Percentiles rank a stretch among this genome's conserved stretches.
phyloP scores from a whole-genome alignment of 139 green algal species.

The Mesotaenium endlicherianum region DNA sequence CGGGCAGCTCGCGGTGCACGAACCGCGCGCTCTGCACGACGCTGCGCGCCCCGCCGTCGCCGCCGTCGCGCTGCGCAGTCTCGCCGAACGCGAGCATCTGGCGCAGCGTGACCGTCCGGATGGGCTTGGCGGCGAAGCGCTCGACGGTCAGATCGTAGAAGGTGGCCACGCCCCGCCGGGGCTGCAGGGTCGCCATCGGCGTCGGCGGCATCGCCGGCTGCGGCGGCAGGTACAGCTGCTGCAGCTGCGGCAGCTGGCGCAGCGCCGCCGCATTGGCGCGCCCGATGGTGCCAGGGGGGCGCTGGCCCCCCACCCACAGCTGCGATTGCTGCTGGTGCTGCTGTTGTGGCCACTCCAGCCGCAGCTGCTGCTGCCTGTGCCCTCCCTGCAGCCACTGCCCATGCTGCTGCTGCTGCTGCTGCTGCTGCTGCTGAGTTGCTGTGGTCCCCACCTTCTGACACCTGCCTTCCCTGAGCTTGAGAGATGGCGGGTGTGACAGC shows the following conservation, averaged over 20 bases:
- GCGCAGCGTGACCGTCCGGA: slow-evolving; percentile 1
- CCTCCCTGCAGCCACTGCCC: neutral
- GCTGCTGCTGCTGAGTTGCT: slow-evolving; percentile 12
- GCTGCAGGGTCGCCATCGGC: neutral
- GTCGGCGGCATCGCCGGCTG: neutral
- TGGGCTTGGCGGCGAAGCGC: slow-evolving; percentile 9
- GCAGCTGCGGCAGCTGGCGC: neutral
- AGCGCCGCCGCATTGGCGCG: neutral
- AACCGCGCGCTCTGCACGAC: slow-evolving; percentile 62
- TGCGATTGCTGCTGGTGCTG: neutral
- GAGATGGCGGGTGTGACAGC: no score
- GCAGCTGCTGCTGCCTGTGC: neutral
- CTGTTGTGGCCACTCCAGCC: neutral
- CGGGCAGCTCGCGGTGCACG: slow-evolving; percentile 69
- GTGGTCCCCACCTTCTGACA: no score
- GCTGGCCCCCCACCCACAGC: neutral
- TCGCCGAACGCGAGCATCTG: slow-evolving; percentile 74
- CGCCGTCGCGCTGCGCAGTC: slow-evolving; percentile 1
- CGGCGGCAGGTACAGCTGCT: neutral
- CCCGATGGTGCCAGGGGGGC: neutral
- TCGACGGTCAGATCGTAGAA: slow-evolving; percentile 50
- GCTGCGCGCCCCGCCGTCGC: slow-evolving; percentile 49
- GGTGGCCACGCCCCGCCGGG: neutral
- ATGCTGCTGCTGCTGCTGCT: slow-evolving; percentile 14
- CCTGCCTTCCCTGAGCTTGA: no score